Percentiles rank a stretch among this genome's conserved stretches.
Evolutionary conservation across 768 basidiomycete species (phyloP).

Genomic region (Boletus reticuloceps): DNA sequence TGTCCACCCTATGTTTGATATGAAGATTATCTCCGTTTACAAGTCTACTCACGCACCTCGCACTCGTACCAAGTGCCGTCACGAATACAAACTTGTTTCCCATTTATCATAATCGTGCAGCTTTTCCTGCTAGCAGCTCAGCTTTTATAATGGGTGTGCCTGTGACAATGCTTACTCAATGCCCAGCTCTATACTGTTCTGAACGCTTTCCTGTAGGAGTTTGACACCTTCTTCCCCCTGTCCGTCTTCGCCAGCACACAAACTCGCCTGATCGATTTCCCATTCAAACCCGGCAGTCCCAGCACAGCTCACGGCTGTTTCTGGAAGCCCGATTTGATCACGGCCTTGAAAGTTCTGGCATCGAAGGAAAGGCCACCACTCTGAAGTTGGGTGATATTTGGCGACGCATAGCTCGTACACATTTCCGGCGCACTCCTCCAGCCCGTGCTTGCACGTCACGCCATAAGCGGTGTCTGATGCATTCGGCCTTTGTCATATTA

Average conservation of each 20-base stretch:
- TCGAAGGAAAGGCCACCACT: slow-evolving; percentile 82
- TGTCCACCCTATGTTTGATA: slow-evolving; percentile 63
- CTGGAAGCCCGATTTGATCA: slow-evolving; percentile 60
- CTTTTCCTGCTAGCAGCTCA: slow-evolving; percentile 54
- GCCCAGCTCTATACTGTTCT: slow-evolving; percentile 40
- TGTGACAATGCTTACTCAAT: slow-evolving; percentile 51
- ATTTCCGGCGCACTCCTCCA: slow-evolving; percentile 82
- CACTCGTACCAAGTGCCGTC: slow-evolving; percentile 80
- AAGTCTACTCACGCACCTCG: slow-evolving; percentile 48
- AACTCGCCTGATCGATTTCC: slow-evolving; percentile 52
- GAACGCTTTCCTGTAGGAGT: slow-evolving; percentile 63
- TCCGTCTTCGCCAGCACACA: slow-evolving; percentile 61
- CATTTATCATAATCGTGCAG: slow-evolving; percentile 82
- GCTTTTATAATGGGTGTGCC: slow-evolving; percentile 4
- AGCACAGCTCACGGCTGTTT: slow-evolving; percentile 67
- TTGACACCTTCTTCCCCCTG: slow-evolving; percentile 58
- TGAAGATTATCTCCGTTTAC: slow-evolving; percentile 26
- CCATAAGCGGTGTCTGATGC: slow-evolving; percentile 68
- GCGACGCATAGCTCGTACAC: slow-evolving; percentile 83
- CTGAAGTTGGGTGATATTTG: slow-evolving; percentile 50
- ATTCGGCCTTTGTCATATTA: slow-evolving; percentile 48
- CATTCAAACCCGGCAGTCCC: slow-evolving; percentile 63
- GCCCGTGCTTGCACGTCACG: slow-evolving; percentile 79
- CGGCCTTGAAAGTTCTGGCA: slow-evolving; percentile 73
- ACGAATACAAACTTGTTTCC: slow-evolving; percentile 65